These are phyloP conservation scores for Davidsoniella eucalypti DNA, from an alignment of 2,329 filamentous ascomycete species.

Conservation along the genomic window DNA sequence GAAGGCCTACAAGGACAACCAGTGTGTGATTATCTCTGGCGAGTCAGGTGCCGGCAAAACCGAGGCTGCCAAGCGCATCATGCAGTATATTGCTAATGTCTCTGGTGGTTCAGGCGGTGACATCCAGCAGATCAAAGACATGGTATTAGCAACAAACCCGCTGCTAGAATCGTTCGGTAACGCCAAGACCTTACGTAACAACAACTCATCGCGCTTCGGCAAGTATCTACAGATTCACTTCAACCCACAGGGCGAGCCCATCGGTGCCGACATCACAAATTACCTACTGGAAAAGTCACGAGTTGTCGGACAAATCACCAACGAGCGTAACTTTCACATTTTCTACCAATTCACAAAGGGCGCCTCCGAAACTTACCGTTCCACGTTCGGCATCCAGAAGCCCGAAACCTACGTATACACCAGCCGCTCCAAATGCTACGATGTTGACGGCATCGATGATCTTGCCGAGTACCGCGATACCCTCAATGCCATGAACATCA, in stretches of 20 bases:
- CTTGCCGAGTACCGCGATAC: conserved; percentile 78
- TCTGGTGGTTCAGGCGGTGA: conserved; percentile 72
- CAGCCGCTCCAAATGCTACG: conserved; percentile 82
- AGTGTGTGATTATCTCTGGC: conserved; percentile 97
- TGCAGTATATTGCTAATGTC: conserved; percentile 98
- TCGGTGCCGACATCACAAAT: conserved; percentile 95
- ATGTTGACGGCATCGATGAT: conserved; percentile 91
- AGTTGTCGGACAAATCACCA: conserved; percentile 85
- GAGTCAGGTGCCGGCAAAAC: conserved; percentile 98
- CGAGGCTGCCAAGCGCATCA: conserved; percentile 93
- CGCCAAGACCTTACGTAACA: conserved; percentile 93
- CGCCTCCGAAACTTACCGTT: conserved; percentile 69
- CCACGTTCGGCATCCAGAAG: conserved; percentile 78
- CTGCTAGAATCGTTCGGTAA: conserved; percentile 96
- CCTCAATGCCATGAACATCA: conserved; percentile 83
- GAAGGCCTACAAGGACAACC: conserved; percentile 98
- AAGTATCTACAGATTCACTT: conserved; percentile 98
- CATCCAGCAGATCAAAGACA: conserved; percentile 95
- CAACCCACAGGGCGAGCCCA: conserved; percentile 76
- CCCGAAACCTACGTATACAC: conserved; percentile 91
- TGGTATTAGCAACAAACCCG: conserved; percentile 96
- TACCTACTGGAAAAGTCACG: conserved; percentile 91
- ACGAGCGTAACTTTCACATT: conserved; percentile 97
- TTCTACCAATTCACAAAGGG: conserved; percentile 99
- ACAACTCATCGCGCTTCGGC: conserved; percentile 96